phyloP scores from a whole-genome alignment of 1,284 basidiomycete genomes.

The Trichosporon inkin region DNA sequence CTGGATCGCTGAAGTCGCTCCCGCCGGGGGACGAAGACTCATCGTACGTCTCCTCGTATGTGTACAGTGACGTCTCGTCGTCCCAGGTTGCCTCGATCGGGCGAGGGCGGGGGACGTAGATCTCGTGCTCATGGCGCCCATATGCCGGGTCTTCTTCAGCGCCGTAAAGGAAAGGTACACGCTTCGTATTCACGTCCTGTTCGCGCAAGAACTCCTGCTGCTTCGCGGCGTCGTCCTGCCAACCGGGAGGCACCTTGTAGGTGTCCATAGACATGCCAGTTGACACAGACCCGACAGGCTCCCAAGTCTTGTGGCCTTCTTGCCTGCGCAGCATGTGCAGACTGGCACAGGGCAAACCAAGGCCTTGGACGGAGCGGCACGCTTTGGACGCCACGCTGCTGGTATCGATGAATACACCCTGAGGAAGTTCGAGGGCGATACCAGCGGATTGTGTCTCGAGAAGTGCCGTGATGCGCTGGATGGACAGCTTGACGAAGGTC shows the following conservation, averaged over 20 bases:
- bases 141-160: conserved; percentile 25
- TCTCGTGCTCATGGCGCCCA: conserved; percentile 27
- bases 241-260: conserved; percentile 62
- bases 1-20: conserved; percentile 8
- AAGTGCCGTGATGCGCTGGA: conserved; percentile 58
- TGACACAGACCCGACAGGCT: conserved; percentile 60
- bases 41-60: conserved; percentile 7
- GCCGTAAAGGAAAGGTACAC: conserved; percentile 60
- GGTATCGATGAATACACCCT: conserved; percentile 62
- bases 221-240: conserved; percentile 55
- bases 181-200: conserved; percentile 68
- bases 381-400: conserved; percentile 68
- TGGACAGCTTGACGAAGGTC: conserved; percentile 65
- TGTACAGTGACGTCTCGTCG: not conserved
- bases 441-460: conserved; percentile 58
- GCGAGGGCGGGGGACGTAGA: conserved; percentile 36
- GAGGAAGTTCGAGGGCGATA: conserved; percentile 58
- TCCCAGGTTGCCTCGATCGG: not conserved
- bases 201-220: conserved; percentile 66
- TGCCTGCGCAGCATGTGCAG: conserved; percentile 25
- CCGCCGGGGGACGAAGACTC: conserved; percentile 15
- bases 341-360: conserved; percentile 26
- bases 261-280: conserved; percentile 64
- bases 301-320: conserved; percentile 54
- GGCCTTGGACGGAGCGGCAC: conserved; percentile 42